phyloP scores from a whole-genome alignment of 768 basidiomycete species.

The Clathrus columnatus region DNA sequence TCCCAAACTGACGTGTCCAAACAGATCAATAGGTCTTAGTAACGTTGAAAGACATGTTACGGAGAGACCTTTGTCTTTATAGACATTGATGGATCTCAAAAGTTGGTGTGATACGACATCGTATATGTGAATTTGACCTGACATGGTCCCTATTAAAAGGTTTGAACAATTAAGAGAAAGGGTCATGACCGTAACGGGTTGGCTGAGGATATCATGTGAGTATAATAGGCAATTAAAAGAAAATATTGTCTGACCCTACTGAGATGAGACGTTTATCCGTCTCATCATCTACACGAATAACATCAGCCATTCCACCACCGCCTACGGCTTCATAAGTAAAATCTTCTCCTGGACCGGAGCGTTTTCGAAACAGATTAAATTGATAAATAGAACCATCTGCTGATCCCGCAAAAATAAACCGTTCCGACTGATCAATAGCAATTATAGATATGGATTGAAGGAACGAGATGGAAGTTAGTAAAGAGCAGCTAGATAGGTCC shows the following conservation, averaged over 20 bases:
- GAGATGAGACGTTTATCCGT: slow-evolving; percentile 54
- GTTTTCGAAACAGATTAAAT: slow-evolving; percentile 64
- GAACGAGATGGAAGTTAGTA: slow-evolving; percentile 84
- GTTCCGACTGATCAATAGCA: slow-evolving; percentile 77
- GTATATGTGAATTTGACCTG: slow-evolving; percentile 69
- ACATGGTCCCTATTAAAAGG: slow-evolving; percentile 72
- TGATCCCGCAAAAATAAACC: slow-evolving; percentile 83
- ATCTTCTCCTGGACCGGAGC: slow-evolving; percentile 38
- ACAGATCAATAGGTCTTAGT: slow-evolving; percentile 79
- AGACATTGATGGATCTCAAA: slow-evolving; percentile 69
- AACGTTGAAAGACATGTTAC: slow-evolving; percentile 72
- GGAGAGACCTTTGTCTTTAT: slow-evolving; percentile 43
- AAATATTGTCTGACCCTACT: slow-evolving; percentile 44
- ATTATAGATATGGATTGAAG: slow-evolving; percentile 64
- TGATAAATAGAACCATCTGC: slow-evolving; percentile 67
- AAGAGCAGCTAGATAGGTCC: slow-evolving; percentile 64
- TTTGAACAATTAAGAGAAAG: slow-evolving; percentile 73
- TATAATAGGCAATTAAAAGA: background rate
- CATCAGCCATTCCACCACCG: slow-evolving; percentile 59
- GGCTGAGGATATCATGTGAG: slow-evolving; percentile 38
- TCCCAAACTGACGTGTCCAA: slow-evolving; percentile 65
- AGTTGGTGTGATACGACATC: slow-evolving; percentile 88
- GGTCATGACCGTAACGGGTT: slow-evolving; percentile 61
- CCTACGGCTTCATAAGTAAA: slow-evolving; percentile 62
- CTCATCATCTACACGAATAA: slow-evolving; percentile 53